Evolutionary conservation across 2,329 filamentous ascomycete species (phyloP).

Genomic region (Ascochyta viciae-villosae): DNA sequence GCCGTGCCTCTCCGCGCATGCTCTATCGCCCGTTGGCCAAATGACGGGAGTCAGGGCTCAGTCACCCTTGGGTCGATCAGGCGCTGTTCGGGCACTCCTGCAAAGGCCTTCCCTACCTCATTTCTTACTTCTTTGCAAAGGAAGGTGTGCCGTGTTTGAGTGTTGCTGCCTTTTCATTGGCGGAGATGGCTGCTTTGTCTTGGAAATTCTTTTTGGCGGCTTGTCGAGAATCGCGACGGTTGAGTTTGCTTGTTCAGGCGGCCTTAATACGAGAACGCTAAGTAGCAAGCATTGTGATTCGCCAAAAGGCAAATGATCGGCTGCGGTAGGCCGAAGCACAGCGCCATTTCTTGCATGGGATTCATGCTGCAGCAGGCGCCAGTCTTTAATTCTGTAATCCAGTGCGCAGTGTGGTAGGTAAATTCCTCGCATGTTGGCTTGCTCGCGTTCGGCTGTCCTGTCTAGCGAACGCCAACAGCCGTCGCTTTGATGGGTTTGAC

Average conservation of each 20-base stretch:
- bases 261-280: conserved; percentile 18
- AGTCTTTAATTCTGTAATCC: neutral
- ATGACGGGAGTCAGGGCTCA: conserved; percentile 15
- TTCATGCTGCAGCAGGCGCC: conserved; percentile 4
- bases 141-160: conserved; percentile 11
- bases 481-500: conserved; percentile 1
- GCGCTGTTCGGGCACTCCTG: conserved; percentile 11
- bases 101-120: conserved; percentile 3
- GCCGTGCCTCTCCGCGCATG: conserved; percentile 16
- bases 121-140: neutral
- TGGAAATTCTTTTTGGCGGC: conserved; percentile 16
- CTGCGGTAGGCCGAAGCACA: conserved; percentile 6
- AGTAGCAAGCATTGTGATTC: conserved; percentile 14
- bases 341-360: conserved; percentile 5
- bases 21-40: conserved; percentile 17
- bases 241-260: conserved; percentile 15
- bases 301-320: conserved; percentile 5
- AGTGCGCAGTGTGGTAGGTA: neutral
- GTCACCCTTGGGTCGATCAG: conserved; percentile 18
- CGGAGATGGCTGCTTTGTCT: conserved; percentile 3
- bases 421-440: conserved; percentile 2
- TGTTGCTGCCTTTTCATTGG: neutral
- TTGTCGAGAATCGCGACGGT: conserved; percentile 15
- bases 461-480: conserved; percentile 6
- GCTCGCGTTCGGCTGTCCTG: conserved; percentile 5